These are phyloP conservation scores for Elsinoe perseae DNA, from an alignment of 2,329 filamentous ascomycete species.

Conservation along the genomic window DNA sequence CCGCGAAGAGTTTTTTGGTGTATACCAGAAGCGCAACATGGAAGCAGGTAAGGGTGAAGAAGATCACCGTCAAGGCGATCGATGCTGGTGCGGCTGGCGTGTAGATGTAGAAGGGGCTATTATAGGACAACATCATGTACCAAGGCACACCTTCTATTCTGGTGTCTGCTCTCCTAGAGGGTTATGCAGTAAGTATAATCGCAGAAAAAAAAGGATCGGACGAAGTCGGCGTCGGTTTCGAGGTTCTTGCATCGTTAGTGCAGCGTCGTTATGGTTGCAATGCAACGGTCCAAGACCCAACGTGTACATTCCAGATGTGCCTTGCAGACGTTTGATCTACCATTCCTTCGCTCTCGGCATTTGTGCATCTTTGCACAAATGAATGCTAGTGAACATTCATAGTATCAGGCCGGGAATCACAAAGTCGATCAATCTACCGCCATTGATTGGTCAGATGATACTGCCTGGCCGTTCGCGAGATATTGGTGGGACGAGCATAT, in stretches of 20 bases:
- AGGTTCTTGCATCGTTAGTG: slow-evolving; percentile 11
- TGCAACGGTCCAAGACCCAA: slow-evolving; percentile 3
- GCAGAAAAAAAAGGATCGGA: neutral
- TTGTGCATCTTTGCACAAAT: neutral
- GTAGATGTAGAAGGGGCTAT: neutral
- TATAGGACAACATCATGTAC: neutral
- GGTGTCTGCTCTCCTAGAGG: neutral
- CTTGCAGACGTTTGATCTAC: neutral
- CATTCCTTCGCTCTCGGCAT: neutral
- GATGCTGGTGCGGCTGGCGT: slow-evolving; percentile 17
- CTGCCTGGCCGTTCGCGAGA: neutral
- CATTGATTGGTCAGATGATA: too few species aligned
- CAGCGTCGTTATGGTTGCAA: slow-evolving; percentile 11
- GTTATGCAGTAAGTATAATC: neutral
- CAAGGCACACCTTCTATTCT: neutral
- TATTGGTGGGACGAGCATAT: neutral
- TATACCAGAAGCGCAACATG: slow-evolving; percentile 28
- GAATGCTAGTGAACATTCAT: too few species aligned
- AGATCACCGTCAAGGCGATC: slow-evolving; percentile 17
- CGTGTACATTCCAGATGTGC: neutral
- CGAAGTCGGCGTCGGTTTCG: neutral
- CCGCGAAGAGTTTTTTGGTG: slow-evolving; percentile 44
- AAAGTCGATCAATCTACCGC: too few species aligned
- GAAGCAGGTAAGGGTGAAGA: slow-evolving; percentile 32
- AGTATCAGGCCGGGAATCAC: too few species aligned